Percentiles rank a stretch among this genome's conserved stretches.
These are phyloP conservation scores for Barbatosphaeria neglecta DNA, from an alignment of 495 filamentous ascomycete species.

Conservation along the genomic window DNA sequence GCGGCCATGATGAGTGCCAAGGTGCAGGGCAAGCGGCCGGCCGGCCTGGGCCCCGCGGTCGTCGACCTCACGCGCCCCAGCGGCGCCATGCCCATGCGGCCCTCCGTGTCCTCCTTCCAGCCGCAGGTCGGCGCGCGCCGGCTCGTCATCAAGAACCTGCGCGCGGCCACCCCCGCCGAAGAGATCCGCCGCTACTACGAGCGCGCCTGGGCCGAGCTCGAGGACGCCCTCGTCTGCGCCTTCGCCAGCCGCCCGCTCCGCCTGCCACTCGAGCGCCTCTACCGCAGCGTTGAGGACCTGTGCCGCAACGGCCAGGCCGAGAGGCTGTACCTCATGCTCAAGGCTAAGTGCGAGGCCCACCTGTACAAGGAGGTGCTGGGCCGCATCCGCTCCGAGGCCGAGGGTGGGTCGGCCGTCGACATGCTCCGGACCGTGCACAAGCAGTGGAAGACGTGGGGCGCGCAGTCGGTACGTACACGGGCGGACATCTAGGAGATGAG, in stretches of 20 bases:
- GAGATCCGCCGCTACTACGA: slow-evolving; percentile 52
- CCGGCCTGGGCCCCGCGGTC: slow-evolving; percentile 20
- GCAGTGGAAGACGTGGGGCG: slow-evolving; percentile 69
- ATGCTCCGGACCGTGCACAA: slow-evolving; percentile 51
- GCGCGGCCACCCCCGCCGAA: slow-evolving; percentile 25
- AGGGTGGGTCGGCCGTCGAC: slow-evolving; percentile 45
- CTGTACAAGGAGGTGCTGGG: slow-evolving; percentile 44
- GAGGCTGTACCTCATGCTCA: slow-evolving; percentile 50
- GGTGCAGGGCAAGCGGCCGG: slow-evolving; percentile 23
- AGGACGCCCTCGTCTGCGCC: slow-evolving; percentile 58
- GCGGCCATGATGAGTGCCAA: slow-evolving; percentile 20
- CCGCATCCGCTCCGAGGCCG: slow-evolving; percentile 31
- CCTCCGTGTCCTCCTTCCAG: slow-evolving; percentile 20
- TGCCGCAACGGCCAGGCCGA: slow-evolving; percentile 64
- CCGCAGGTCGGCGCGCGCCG: slow-evolving; percentile 59
- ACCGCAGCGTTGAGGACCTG: slow-evolving; percentile 79
- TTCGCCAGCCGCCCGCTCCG: slow-evolving; percentile 51
- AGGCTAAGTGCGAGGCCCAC: slow-evolving; percentile 49
- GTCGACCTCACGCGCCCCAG: slow-evolving; percentile 21
- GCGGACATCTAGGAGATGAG: not conserved
- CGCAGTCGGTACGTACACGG: slow-evolving; percentile 48
- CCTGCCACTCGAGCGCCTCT: slow-evolving; percentile 72
- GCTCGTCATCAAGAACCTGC: slow-evolving; percentile 79
- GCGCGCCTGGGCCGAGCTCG: slow-evolving; percentile 57
- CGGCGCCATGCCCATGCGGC: not conserved